Conservation (phyloP, 257 asterid species). For the Sherardia arvensis region DNA sequence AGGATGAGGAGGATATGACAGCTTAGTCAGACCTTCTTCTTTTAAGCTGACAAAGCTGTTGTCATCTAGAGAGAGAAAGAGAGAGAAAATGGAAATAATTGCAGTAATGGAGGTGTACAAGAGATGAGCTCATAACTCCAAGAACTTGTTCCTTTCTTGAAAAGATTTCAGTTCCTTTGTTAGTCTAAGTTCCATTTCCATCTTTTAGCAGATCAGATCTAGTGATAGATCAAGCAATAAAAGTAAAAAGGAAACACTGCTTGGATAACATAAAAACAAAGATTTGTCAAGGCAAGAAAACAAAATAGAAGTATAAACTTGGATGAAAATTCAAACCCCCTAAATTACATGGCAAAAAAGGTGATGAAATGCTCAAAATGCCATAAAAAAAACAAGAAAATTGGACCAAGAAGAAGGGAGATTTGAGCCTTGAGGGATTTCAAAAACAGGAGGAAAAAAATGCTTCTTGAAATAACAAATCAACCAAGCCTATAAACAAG, state of each 20-base stretch:
- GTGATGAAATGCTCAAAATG: slow-evolving; percentile 5
- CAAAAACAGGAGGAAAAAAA: no score
- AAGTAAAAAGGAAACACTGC: slow-evolving; percentile 4
- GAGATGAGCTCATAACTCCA: background rate
- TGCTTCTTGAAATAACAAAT: no score
- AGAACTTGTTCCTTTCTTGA: slow-evolving; percentile 12
- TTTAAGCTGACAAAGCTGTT: slow-evolving; percentile 31
- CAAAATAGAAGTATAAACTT: slow-evolving; percentile 6
- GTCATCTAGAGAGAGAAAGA: slow-evolving; percentile 31
- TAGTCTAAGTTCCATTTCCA: slow-evolving; percentile 15
- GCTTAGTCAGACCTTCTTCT: slow-evolving; percentile 28
- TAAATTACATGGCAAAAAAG: slow-evolving; percentile 15
- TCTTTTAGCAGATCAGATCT: slow-evolving; percentile 29
- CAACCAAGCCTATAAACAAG: no score
- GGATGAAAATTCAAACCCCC: background rate
- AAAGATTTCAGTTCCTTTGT: slow-evolving; percentile 13
- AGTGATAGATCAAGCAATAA: slow-evolving; percentile 19
- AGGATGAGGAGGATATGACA: slow-evolving; percentile 34
- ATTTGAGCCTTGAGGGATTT: background rate
- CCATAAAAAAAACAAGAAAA: background rate
- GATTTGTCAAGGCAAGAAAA: slow-evolving; percentile 24
- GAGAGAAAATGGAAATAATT: slow-evolving; percentile 11
- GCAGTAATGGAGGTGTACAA: slow-evolving; percentile 5
- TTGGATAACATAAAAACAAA: slow-evolving; percentile 9
- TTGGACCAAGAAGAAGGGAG: slow-evolving; percentile 1